Evolutionary conservation across 2,329 filamentous ascomycete genomes (phyloP).

Genomic region (Monosporascus sp.): DNA sequence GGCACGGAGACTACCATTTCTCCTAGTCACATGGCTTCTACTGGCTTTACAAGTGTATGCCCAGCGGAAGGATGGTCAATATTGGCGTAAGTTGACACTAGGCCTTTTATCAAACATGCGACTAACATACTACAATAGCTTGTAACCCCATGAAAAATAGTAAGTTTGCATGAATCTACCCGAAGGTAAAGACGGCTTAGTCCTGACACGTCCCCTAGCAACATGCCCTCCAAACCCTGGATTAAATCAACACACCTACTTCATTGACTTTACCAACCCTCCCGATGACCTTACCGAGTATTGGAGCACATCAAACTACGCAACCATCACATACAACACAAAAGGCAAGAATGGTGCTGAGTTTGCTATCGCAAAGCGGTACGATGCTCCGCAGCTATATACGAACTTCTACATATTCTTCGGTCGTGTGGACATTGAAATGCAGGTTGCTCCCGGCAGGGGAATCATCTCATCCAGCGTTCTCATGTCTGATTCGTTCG

Average conservation of each 20-base stretch:
- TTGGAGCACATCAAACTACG: conserved; percentile 14
- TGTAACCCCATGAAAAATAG: conserved; percentile 11
- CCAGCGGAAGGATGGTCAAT: conserved; percentile 8
- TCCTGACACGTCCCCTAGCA: not conserved
- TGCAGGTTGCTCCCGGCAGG: conserved; percentile 12
- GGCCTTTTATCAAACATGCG: not conserved
- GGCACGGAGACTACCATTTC: not conserved
- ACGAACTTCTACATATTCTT: conserved; percentile 15
- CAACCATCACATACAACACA: conserved; percentile 11
- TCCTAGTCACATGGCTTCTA: not conserved
- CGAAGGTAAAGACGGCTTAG: not conserved
- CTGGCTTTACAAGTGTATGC: not conserved
- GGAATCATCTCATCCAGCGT: conserved; percentile 14
- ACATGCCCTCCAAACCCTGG: conserved; percentile 11
- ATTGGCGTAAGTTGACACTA: conserved; percentile 8
- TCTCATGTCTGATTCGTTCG: conserved; percentile 13
- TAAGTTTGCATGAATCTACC: not conserved
- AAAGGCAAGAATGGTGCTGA: conserved; percentile 12
- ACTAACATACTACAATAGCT: conserved; percentile 2
- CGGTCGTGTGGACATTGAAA: conserved; percentile 13
- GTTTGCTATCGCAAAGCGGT: conserved; percentile 10
- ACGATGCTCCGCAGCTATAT: conserved; percentile 13
- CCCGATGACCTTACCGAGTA: conserved; percentile 1
- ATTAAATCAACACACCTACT: conserved; percentile 9
- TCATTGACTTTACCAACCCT: conserved; percentile 13